Conservation (phyloP, 495 filamentous ascomycete genomes). For the Amphirosellinia nigrospora region DNA sequence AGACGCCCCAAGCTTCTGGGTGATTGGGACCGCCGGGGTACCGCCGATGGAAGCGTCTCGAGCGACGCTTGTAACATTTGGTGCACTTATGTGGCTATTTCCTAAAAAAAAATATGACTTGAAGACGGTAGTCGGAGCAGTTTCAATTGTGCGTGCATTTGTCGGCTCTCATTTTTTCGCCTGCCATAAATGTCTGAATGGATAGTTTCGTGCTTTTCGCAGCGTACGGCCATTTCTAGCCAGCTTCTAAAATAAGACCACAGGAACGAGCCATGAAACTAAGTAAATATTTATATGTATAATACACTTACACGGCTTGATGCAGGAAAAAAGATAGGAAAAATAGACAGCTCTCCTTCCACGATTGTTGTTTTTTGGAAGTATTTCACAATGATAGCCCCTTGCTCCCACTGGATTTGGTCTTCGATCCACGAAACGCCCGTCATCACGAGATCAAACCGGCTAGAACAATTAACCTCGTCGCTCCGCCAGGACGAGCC, state of each 20-base stretch:
- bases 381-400: not conserved
- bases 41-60: slow-evolving; percentile 13
- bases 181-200: too few species aligned
- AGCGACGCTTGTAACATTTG: slow-evolving; percentile 5
- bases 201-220: slow-evolving; percentile 1
- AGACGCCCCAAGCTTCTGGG: slow-evolving; percentile 10
- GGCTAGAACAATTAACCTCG: slow-evolving; percentile 6
- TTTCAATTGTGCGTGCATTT: too few species aligned
- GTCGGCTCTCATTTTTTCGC: too few species aligned
- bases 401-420: slow-evolving; percentile 9
- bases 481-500: not conserved
- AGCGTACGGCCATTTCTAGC: slow-evolving; percentile 11
- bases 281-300: too few species aligned
- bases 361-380: too few species aligned
- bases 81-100: slow-evolving; percentile 14
- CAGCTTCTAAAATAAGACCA: slow-evolving; percentile 17
- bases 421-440: not conserved
- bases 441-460: not conserved
- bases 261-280: not conserved
- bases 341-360: too few species aligned
- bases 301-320: too few species aligned
- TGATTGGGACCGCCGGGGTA: slow-evolving; percentile 11
- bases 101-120: not conserved
- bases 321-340: too few species aligned
- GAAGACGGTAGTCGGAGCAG: not conserved